Evolutionary conservation across 2,329 filamentous ascomycete genomes (phyloP).

Genomic region (Cadophora sp.): DNA sequence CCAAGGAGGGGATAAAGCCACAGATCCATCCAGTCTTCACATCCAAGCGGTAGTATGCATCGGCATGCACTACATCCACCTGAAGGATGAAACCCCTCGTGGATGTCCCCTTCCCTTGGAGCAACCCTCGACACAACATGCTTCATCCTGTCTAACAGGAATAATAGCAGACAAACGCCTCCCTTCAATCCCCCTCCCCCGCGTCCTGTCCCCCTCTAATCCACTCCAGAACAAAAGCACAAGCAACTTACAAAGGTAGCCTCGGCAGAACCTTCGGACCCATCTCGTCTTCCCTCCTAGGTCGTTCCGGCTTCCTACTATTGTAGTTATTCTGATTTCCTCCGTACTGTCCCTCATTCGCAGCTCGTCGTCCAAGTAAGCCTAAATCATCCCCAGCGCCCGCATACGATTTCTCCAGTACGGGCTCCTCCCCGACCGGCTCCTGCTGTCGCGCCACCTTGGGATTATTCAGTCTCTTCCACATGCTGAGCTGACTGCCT

Average conservation of each 20-base stretch:
- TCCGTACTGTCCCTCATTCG: background rate
- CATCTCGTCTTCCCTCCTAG: slow-evolving; percentile 12
- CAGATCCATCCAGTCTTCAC: background rate
- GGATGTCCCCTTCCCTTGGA: background rate
- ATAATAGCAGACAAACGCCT: background rate
- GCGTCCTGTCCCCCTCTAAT: background rate
- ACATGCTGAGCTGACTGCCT: slow-evolving; percentile 51
- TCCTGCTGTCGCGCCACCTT: slow-evolving; percentile 41
- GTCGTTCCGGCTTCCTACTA: slow-evolving; percentile 2
- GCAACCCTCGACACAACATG: background rate
- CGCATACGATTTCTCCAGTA: slow-evolving; percentile 51
- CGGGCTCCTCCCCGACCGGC: slow-evolving; percentile 52
- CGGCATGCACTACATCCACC: background rate
- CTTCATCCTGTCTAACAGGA: background rate
- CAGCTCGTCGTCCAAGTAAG: slow-evolving; percentile 21
- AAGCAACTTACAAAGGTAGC: slow-evolving; percentile 18
- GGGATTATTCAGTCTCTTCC: slow-evolving; percentile 58
- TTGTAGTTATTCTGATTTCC: background rate
- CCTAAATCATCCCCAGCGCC: slow-evolving; percentile 44
- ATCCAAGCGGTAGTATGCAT: background rate
- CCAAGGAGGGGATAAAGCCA: background rate
- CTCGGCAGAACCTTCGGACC: slow-evolving; percentile 12
- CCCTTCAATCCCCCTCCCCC: too few species aligned
- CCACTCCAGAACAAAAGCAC: background rate
- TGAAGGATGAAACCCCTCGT: background rate